These are phyloP conservation scores for Naematelia aurantialba DNA, from an alignment of 768 basidiomycete species.

Conservation along the genomic window DNA sequence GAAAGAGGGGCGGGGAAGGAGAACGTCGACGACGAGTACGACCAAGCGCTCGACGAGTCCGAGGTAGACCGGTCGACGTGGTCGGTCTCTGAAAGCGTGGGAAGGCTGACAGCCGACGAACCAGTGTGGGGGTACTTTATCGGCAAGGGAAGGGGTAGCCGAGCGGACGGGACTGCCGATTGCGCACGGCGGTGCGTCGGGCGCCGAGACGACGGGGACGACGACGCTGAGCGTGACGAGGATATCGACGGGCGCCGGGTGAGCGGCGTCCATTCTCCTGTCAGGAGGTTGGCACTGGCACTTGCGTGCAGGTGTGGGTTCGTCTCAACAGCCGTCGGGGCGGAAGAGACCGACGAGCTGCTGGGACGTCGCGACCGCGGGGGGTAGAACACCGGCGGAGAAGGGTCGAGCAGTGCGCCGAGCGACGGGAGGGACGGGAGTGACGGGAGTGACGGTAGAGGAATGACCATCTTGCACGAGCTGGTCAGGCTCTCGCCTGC, in stretches of 20 bases:
- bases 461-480: background rate
- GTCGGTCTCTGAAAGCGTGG: constrained; percentile 20
- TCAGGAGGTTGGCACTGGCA: background rate
- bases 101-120: constrained; percentile 21
- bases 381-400: constrained; percentile 17
- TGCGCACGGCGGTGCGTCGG: constrained; percentile 9
- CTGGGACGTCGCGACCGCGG: background rate
- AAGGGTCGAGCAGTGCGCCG: constrained; percentile 8
- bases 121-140: constrained; percentile 1
- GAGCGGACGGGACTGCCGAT: constrained; percentile 4
- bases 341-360: background rate
- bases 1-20: background rate
- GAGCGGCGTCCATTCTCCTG: background rate
- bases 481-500: background rate
- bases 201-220: background rate
- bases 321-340: background rate
- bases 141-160: background rate
- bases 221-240: background rate
- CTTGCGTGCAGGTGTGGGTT: background rate
- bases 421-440: background rate
- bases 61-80: background rate
- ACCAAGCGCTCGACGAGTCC: background rate
- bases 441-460: constrained; percentile 9
- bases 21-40: background rate
- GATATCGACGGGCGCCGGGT: background rate